Base-by-base conservation (phyloP, 108 stramenopile species). In the Cyclotella atomus region DNA sequence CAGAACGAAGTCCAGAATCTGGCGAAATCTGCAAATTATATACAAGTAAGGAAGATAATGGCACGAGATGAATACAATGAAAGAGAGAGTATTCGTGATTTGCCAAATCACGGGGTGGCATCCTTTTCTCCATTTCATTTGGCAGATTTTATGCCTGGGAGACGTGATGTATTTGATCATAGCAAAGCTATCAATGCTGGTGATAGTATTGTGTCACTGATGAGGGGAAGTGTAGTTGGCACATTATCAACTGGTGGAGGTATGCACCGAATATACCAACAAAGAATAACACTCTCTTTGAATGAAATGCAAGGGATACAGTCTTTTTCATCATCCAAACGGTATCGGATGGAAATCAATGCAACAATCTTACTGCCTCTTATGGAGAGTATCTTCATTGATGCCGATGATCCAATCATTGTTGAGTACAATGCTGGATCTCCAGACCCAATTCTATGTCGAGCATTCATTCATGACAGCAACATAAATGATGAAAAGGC, bases 371-470 rank as follows among this genome's bases (percentile, higher is more conserved):
- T 82, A 25, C 56, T 82, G 14, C 80, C 84, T 12, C 52, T 77
- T 14, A 78, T 57, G 60, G 66, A 79, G 44, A 54, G 60, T 44
- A 56, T 82, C 0, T 85, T 82, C 34, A 43, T 85, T 25, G 84
- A 85, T 66, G 68, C 81, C 2, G 84, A 85, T 54, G 84, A 85
- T 78, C 71, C 81, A 19, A 59, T 85, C 15, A n/a, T 71, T n/a
- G 64, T 45, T 1, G 65, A 59, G 21, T 79, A 79, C 60, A 35
- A 28, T 8, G 53, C 14, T 24, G 65, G 45, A 41, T 34, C 49
- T 64, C 36, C 65, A 29, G 52, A 62, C 20, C 59, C 65, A 30
- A 16, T 50, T 33, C 34, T 32, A 19, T 76, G 77, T 46, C 66
- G 55, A 15, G 32, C 60, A 7, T 68, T 49, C 10, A 19, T 57